Evolutionary conservation across 2,329 filamentous ascomycete genomes (phyloP), one percentile per base, ranked within the genome.

Genomic region (Ascochyta rabiei): DNA sequence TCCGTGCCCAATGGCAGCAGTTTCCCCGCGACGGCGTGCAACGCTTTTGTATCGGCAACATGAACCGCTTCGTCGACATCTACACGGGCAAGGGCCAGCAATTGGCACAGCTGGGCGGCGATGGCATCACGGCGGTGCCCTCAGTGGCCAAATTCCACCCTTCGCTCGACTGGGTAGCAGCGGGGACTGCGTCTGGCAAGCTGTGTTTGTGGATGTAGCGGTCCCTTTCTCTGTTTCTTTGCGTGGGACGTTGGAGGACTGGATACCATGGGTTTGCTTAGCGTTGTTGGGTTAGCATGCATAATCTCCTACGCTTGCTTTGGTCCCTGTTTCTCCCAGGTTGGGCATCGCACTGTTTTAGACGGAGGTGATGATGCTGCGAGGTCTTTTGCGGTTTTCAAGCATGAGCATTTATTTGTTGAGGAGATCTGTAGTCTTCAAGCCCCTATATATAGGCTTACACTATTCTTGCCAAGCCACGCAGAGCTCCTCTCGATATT

Each of bases 31-130:
- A 95, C 54, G 87, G 88, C 7, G 86, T 96, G 5, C 88, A 96
- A 60, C 91, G 93, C 57, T 92, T 99, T 66, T 90, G 86, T 21
- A 93, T 99, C 53, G 95, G 91, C 1, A 99, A 98, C 65, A 98
- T 98, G 95, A 96, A 96, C 71, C 86, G 95, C 1, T 98, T 97
- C 66, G 91, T 98, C 1, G 95, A 99, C 69, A 84, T 99, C 1
- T 99, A 89, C 72, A 89, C 89, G 0, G 83, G 86, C 0, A 84
- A 89, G 43, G 95, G 95, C 0, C 88, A 91, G 67, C 93, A 98
- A 73, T 78, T 99, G 4, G 93, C 90, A 0, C 93, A 98, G 74
- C 76, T 96, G 0, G 91, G 88, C 1, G 91, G 92, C 0, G 91
- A 96, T 0, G 90, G 89, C 0, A 96, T 99, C 64, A 96, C 92